These are phyloP conservation scores for Geotrichum restrictum DNA, from an alignment of 1,139 yeast genomes.

Conservation along the genomic window DNA sequence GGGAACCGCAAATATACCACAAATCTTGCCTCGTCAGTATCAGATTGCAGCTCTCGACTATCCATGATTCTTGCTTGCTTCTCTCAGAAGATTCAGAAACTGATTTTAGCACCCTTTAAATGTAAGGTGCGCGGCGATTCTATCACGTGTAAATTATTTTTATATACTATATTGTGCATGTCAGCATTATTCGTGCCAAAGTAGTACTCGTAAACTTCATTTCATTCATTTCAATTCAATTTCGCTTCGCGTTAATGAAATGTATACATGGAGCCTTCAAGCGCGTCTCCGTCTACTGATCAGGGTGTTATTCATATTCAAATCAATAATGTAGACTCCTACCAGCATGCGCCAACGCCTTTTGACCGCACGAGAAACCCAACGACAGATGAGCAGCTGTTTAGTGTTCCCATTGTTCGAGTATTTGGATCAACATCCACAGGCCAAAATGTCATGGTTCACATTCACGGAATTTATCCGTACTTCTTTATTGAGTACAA, in stretches of 20 bases:
- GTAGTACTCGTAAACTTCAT: neutral
- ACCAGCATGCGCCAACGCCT: constrained; percentile 48
- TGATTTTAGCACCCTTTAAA: no score
- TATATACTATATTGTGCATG: no score
- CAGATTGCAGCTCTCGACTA: constrained; percentile 10
- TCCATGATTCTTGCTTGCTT: constrained; percentile 6
- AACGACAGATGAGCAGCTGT: constrained; percentile 26
- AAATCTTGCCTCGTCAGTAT: constrained; percentile 14
- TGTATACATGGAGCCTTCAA: neutral
- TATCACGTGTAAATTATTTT: no score
- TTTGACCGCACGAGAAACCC: constrained; percentile 41
- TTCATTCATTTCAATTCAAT: neutral
- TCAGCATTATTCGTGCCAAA: no score
- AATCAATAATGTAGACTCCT: constrained; percentile 51
- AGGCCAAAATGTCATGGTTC: constrained; percentile 58
- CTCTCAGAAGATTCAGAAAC: neutral
- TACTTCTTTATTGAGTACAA: constrained; percentile 65
- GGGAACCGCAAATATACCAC: constrained; percentile 42
- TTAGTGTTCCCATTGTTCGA: constrained; percentile 68
- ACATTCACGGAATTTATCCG: constrained; percentile 82
- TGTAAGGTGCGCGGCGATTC: no score
- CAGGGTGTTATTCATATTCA: constrained; percentile 28
- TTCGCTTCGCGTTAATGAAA: neutral
- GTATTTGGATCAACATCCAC: constrained; percentile 63
- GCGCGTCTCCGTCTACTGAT: neutral